Conservation (phyloP, 306 rosid species). For the Ceratonia siliqua region DNA sequence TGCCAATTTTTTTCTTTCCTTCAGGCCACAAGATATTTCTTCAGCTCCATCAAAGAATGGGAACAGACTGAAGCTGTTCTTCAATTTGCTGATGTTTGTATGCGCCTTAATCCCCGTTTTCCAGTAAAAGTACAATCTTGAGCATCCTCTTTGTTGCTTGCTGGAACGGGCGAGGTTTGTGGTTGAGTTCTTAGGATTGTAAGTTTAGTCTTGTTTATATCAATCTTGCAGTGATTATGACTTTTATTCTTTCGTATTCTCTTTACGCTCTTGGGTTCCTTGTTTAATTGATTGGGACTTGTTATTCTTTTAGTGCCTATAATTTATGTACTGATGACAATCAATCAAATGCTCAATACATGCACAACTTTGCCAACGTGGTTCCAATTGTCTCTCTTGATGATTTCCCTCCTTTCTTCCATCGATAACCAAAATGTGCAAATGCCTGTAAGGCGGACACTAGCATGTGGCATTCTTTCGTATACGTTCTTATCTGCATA, state of each 20-base stretch:
- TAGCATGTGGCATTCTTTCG: too few relatives aligned
- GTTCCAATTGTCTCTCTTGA: not conserved
- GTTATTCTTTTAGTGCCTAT: constrained; percentile 65
- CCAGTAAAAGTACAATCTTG: constrained; percentile 33
- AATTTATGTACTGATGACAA: constrained; percentile 46
- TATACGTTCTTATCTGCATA: too few relatives aligned
- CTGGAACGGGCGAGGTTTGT: constrained; percentile 47
- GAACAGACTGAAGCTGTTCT: constrained; percentile 42
- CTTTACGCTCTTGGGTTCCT: constrained; percentile 36
- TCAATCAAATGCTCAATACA: constrained; percentile 47
- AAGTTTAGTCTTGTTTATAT: constrained; percentile 65
- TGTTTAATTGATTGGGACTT: constrained; percentile 48
- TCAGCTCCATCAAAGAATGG: constrained; percentile 43
- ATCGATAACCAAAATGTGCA: too few relatives aligned
- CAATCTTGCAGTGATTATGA: constrained; percentile 53
- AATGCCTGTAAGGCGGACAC: too few relatives aligned
- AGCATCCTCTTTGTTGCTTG: constrained; percentile 19
- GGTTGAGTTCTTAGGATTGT: constrained; percentile 54
- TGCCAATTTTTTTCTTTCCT: constrained; percentile 16
- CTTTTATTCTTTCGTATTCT: constrained; percentile 44
- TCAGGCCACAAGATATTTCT: constrained; percentile 73
- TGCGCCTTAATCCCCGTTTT: constrained; percentile 42
- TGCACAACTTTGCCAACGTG: constrained; percentile 30
- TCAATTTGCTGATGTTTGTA: constrained; percentile 45
- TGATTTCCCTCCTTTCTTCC: constrained; percentile 1